A percentile compares a stretch with the other conserved stretches of the same genome.
phyloP scores from a whole-genome alignment of 345 rosid genomes.

The Ceriops tagal region DNA sequence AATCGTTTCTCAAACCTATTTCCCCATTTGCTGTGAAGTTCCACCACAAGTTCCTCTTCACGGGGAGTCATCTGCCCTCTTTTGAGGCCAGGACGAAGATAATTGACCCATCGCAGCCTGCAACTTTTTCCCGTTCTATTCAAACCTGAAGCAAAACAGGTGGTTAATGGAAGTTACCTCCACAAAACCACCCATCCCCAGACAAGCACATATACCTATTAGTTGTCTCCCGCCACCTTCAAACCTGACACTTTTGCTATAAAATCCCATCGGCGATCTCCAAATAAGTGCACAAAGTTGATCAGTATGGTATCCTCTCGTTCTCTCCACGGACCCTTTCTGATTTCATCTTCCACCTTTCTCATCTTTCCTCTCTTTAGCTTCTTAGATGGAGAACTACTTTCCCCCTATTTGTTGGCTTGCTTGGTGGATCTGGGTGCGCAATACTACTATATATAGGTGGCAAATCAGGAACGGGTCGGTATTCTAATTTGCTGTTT shows the following conservation, averaged over 20 bases:
- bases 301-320: conserved; percentile 77
- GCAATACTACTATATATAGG: conserved; percentile 6
- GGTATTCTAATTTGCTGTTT: no score
- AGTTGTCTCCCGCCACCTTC: conserved; percentile 99
- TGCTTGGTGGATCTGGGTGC: conserved; percentile 28
- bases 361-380: conserved; percentile 28
- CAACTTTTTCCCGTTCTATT: conserved; percentile 98
- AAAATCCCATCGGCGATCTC: conserved; percentile 99
- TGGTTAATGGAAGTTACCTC: conserved; percentile 49
- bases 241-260: conserved; percentile 99
- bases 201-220: conserved; percentile 60
- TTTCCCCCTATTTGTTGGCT: conserved; percentile 14
- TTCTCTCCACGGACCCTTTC: conserved; percentile 98
- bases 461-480: no score
- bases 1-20: conserved; percentile 55
- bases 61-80: conserved; percentile 93
- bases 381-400: conserved; percentile 18
- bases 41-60: conserved; percentile 86
- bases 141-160: conserved; percentile 85
- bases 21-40: conserved; percentile 94
- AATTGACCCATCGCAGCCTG: conserved; percentile 99
- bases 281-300: conserved; percentile 83
- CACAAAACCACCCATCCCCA: conserved; percentile 47
- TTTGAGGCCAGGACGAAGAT: conserved; percentile 93
- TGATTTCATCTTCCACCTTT: conserved; percentile 58